Conservation (phyloP, 371 early-diverging fungal species). For the Mortierella sp. region DNA sequence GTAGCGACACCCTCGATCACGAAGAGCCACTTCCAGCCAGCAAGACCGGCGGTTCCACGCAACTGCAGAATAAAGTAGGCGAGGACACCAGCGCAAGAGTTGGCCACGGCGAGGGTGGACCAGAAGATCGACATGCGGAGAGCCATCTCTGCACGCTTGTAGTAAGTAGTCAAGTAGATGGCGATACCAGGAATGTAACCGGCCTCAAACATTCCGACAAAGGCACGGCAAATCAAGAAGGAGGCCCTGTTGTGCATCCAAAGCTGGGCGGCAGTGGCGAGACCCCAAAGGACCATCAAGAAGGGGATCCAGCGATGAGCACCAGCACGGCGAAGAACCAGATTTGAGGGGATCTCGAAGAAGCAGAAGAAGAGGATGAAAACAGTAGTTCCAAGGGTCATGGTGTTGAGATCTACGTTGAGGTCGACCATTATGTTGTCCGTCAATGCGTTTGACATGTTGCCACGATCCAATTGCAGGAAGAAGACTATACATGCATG, state of each 20-base stretch:
- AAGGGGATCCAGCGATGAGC: slow-evolving; percentile 73
- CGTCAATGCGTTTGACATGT: slow-evolving; percentile 61
- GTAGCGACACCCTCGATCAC: slow-evolving; percentile 68
- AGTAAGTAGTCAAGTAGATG: slow-evolving; percentile 69
- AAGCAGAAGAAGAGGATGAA: slow-evolving; percentile 58
- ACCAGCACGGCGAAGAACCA: slow-evolving; percentile 68
- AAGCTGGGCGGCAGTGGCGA: slow-evolving; percentile 64
- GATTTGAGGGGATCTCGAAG: slow-evolving; percentile 63
- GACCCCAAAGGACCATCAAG: slow-evolving; percentile 75
- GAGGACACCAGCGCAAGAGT: slow-evolving; percentile 70
- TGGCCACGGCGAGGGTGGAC: slow-evolving; percentile 70
- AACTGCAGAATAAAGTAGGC: slow-evolving; percentile 70
- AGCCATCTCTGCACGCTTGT: slow-evolving; percentile 71
- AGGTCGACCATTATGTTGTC: slow-evolving; percentile 59
- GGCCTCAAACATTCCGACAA: slow-evolving; percentile 61
- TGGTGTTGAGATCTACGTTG: slow-evolving; percentile 56
- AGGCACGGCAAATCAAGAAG: slow-evolving; percentile 55
- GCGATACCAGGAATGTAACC: slow-evolving; percentile 74
- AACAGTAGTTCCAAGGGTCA: slow-evolving; percentile 58
- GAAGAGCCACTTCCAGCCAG: slow-evolving; percentile 74
- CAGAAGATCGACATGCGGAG: slow-evolving; percentile 72
- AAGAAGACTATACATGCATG: slow-evolving; percentile 45
- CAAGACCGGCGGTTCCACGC: slow-evolving; percentile 65
- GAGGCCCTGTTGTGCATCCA: slow-evolving; percentile 50
- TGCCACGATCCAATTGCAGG: slow-evolving; percentile 58